Percentiles rank a stretch among this genome's conserved stretches.
phyloP scores from a whole-genome alignment of 495 filamentous ascomycete species.

The Thermochaetoides thermophila region DNA sequence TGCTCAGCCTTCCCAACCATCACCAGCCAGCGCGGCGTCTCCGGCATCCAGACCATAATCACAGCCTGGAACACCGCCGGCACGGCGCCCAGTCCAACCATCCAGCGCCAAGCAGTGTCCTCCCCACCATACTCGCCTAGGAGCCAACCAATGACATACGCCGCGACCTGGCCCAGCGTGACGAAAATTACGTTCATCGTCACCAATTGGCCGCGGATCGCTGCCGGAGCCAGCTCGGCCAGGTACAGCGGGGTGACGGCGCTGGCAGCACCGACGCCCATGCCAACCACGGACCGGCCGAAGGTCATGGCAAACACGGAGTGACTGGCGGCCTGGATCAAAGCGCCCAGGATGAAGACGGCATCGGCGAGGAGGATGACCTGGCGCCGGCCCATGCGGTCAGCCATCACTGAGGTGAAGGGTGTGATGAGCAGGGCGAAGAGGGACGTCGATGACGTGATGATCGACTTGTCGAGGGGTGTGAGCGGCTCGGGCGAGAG shows the following conservation, averaged over 20 bases:
- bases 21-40: slow-evolving; percentile 78
- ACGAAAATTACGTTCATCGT: slow-evolving; percentile 68
- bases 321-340: slow-evolving; percentile 49
- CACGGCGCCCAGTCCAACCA: slow-evolving; percentile 71
- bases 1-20: slow-evolving; percentile 43
- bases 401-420: slow-evolving; percentile 58
- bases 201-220: slow-evolving; percentile 59
- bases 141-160: slow-evolving; percentile 63
- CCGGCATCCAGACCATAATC: slow-evolving; percentile 55
- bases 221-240: slow-evolving; percentile 65
- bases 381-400: slow-evolving; percentile 54
- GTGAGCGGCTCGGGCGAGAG: slow-evolving; percentile 53
- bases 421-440: slow-evolving; percentile 69
- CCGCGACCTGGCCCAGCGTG: slow-evolving; percentile 72
- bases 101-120: slow-evolving; percentile 64
- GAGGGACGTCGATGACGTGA: slow-evolving; percentile 69
- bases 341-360: slow-evolving; percentile 61
- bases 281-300: slow-evolving; percentile 67
- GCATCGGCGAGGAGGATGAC: slow-evolving; percentile 69
- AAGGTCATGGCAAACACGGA: slow-evolving; percentile 57
- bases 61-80: slow-evolving; percentile 59
- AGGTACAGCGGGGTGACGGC: slow-evolving; percentile 78
- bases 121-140: slow-evolving; percentile 37
- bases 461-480: slow-evolving; percentile 66
- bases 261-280: slow-evolving; percentile 70